Conservation (phyloP, 768 basidiomycete genomes). For the Suillus brevipes region DNA sequence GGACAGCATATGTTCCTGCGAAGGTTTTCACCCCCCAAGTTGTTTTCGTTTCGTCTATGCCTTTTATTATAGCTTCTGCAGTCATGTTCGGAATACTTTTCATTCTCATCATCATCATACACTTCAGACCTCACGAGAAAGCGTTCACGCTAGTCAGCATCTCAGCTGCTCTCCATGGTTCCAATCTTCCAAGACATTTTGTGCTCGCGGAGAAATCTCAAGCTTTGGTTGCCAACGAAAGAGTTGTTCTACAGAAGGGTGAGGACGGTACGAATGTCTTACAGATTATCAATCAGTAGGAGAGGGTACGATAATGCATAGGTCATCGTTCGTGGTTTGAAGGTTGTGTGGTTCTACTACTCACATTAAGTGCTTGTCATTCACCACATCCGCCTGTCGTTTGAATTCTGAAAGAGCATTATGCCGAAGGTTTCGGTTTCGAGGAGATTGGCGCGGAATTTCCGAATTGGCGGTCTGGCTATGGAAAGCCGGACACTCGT, state of each 20-base stretch:
- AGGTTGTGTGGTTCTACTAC: background rate
- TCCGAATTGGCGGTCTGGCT: too few relatives aligned
- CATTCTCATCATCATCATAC: constrained; percentile 19
- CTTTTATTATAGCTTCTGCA: constrained; percentile 26
- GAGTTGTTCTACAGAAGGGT: constrained; percentile 1
- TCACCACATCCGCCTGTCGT: background rate
- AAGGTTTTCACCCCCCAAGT: constrained; percentile 20
- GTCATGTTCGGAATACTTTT: constrained; percentile 26
- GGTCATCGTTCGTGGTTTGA: background rate
- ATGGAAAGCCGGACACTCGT: too few relatives aligned
- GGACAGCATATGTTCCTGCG: constrained; percentile 32
- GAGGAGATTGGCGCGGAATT: too few relatives aligned
- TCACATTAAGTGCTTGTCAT: background rate
- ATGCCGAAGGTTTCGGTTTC: too few relatives aligned
- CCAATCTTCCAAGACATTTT: constrained; percentile 26
- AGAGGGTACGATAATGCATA: background rate
- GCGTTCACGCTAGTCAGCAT: constrained; percentile 28
- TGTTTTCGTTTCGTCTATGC: constrained; percentile 28
- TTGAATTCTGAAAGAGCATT: too few relatives aligned
- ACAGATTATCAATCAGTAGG: constrained; percentile 8
- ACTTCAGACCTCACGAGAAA: constrained; percentile 25
- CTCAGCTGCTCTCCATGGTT: constrained; percentile 23
- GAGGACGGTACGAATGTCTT: constrained; percentile 11
- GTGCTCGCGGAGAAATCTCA: constrained; percentile 5
- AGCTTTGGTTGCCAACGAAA: background rate